These are phyloP conservation scores for Aulographum hederae DNA, from an alignment of 2,329 filamentous ascomycete genomes.

Conservation along the genomic window DNA sequence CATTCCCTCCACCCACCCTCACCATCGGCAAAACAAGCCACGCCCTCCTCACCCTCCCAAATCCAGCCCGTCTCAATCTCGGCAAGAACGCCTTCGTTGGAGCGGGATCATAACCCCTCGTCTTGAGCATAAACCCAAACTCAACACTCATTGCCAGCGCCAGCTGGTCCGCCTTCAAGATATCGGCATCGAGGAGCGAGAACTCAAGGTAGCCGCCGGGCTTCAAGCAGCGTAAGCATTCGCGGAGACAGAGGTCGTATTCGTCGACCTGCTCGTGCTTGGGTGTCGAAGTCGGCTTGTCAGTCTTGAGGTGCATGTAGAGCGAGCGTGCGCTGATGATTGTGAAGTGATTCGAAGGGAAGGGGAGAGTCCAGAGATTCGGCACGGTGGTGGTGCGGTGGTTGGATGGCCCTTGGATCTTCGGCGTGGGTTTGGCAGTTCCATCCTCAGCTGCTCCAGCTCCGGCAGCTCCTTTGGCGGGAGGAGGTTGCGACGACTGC, in stretches of 20 bases:
- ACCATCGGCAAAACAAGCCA: constrained; percentile 87
- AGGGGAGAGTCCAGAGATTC: constrained; percentile 64
- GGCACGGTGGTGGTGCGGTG: constrained; percentile 69
- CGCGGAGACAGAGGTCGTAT: constrained; percentile 67
- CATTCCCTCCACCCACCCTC: constrained; percentile 9
- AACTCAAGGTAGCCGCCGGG: constrained; percentile 89
- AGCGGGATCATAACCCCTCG: constrained; percentile 71
- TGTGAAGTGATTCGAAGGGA: constrained; percentile 73
- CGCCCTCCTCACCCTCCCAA: constrained; percentile 60
- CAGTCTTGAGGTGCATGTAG: constrained; percentile 60
- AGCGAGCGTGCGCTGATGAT: constrained; percentile 79
- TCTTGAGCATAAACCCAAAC: constrained; percentile 79
- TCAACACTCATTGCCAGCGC: constrained; percentile 75
- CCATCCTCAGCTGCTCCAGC: constrained; percentile 36
- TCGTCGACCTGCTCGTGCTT: constrained; percentile 48
- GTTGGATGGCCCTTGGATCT: constrained; percentile 69
- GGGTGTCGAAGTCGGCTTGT: constrained; percentile 17
- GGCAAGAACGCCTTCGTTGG: constrained; percentile 68
- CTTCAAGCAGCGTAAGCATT: constrained; percentile 83
- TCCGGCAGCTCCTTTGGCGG: not conserved
- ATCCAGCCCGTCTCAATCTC: constrained; percentile 57
- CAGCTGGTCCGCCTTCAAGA: constrained; percentile 65
- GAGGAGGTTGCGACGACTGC: not conserved
- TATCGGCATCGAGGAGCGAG: constrained; percentile 71
- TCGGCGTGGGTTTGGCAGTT: constrained; percentile 37